Base-by-base conservation (phyloP, 768 basidiomycete species). In the Boletales sp. region DNA sequence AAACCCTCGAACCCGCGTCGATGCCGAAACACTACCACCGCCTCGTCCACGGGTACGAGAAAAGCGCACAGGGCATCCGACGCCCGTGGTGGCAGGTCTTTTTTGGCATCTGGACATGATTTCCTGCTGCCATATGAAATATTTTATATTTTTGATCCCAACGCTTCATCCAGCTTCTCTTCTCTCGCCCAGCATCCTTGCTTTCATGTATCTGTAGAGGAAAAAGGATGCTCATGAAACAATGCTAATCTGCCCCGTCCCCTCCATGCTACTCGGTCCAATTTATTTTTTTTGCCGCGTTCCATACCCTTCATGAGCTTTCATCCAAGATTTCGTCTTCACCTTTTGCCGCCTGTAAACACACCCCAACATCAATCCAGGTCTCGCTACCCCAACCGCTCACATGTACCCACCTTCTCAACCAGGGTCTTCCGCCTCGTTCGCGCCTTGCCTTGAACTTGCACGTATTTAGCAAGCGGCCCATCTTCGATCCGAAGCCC, bases 51-150 rank as follows among this genome's bases (percentile, higher is more conserved):
- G 89, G 81, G 6, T 82, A 84, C 53, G 82, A 88, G 51, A 87
- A 85, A 69, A 87, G 85, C 57, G 78, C 81, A 11, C 72, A 82
- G 59, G 89, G 89, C n/a, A 85, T 89, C 39, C 78, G 78, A 31
- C 73, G 89, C 47, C 87, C 89, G 3, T 83, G 84, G 84, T 91
- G 89, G 89, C 89, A 91, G 65, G 70, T 86, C 38, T 87, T 91
- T 66, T 84, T 91, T 56, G 80, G 80, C 35, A 74, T 89, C 51
- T 89, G 87, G 87, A 57, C 52, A 53, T 68, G 53, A 32, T 21
- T 36, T 17, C 10, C 17, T 13, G 42, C 5, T 15, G 34, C 34
- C 14, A 15, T 13, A 21, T 32, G 34, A 36, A 51, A 32, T 48
- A 47, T 35, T n/a, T n/a, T 21, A 21, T 4, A 21, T 21, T 21